Evolutionary conservation across 768 basidiomycete species (phyloP).

Genomic region (Cantharellus anzutake): DNA sequence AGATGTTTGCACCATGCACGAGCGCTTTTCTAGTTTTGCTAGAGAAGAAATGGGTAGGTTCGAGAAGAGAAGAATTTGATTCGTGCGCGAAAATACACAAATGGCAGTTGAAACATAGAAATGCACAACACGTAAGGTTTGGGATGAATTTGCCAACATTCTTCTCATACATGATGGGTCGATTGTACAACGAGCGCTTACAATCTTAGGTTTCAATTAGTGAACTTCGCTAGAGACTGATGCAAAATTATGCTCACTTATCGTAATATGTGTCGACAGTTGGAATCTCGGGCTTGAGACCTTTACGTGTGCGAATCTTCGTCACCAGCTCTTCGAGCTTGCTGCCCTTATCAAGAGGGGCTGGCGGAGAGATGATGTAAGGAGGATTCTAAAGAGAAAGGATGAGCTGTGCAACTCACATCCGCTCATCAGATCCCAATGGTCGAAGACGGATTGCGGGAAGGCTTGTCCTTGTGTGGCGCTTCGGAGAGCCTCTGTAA

Average conservation of each 20-base stretch:
- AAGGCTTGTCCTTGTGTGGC: slow-evolving; percentile 94
- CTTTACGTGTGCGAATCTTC: slow-evolving; percentile 77
- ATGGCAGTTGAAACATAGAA: too few species aligned
- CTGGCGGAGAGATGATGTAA: slow-evolving; percentile 14
- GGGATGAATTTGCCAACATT: too few species aligned
- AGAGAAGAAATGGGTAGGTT: too few species aligned
- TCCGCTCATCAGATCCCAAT: slow-evolving; percentile 75
- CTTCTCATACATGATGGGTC: too few species aligned
- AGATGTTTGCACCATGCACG: too few species aligned
- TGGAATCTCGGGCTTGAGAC: slow-evolving; percentile 86
- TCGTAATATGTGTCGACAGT: slow-evolving; percentile 82
- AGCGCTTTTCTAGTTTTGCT: too few species aligned
- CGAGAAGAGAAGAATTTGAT: too few species aligned
- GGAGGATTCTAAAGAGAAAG: neutral
- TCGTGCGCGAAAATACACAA: too few species aligned
- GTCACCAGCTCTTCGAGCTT: slow-evolving; percentile 76
- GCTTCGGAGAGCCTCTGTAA: slow-evolving; percentile 88
- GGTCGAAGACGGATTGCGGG: slow-evolving; percentile 89
- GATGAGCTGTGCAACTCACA: slow-evolving; percentile 26
- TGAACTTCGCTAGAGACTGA: too few species aligned
- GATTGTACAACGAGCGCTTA: too few species aligned
- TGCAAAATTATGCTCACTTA: slow-evolving; percentile 31
- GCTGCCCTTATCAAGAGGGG: slow-evolving; percentile 74
- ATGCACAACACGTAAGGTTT: too few species aligned
- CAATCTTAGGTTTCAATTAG: too few species aligned